phyloP scores from a whole-genome alignment of 2,329 filamentous ascomycete genomes.

The Diaporthe longicolla region DNA sequence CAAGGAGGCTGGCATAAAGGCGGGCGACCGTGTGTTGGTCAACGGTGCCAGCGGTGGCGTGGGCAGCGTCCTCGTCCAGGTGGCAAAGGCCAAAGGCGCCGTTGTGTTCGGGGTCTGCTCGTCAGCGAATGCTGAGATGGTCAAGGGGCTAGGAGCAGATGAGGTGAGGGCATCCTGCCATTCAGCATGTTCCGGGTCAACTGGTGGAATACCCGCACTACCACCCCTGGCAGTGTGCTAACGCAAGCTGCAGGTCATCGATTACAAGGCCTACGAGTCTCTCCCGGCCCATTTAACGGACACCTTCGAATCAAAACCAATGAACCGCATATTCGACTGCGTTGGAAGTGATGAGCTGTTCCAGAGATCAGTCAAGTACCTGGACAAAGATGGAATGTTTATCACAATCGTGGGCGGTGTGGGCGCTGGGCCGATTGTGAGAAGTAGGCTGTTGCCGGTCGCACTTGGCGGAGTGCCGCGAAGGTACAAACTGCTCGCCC shows the following conservation, averaged over 20 bases:
- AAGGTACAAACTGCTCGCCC: slow-evolving; percentile 49
- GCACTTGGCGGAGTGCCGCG: slow-evolving; percentile 52
- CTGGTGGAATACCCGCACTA: too few species aligned
- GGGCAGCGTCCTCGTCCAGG: slow-evolving; percentile 62
- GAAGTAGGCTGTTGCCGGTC: slow-evolving; percentile 51
- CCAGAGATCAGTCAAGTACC: slow-evolving; percentile 54
- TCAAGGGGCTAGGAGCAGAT: slow-evolving; percentile 62
- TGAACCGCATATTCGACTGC: slow-evolving; percentile 65
- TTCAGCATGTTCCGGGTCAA: too few species aligned
- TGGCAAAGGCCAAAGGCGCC: slow-evolving; percentile 58
- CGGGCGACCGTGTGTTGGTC: slow-evolving; percentile 56
- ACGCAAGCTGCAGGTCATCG: slow-evolving; percentile 52
- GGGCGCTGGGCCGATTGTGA: slow-evolving; percentile 50
- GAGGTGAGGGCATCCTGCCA: slow-evolving; percentile 52
- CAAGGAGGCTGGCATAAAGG: slow-evolving; percentile 44
- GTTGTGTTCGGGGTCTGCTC: slow-evolving; percentile 64
- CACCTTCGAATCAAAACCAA: slow-evolving; percentile 43
- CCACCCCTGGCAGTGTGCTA: not conserved
- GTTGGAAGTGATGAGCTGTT: slow-evolving; percentile 64
- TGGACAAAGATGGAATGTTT: slow-evolving; percentile 55
- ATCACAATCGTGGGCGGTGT: slow-evolving; percentile 53
- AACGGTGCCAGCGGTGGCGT: slow-evolving; percentile 68
- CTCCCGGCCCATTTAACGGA: slow-evolving; percentile 54
- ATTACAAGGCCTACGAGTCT: slow-evolving; percentile 55
- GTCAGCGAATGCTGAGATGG: slow-evolving; percentile 60